phyloP scores from a whole-genome alignment of 116 monocot genomes.

The Phalaenopsis hybrid region DNA sequence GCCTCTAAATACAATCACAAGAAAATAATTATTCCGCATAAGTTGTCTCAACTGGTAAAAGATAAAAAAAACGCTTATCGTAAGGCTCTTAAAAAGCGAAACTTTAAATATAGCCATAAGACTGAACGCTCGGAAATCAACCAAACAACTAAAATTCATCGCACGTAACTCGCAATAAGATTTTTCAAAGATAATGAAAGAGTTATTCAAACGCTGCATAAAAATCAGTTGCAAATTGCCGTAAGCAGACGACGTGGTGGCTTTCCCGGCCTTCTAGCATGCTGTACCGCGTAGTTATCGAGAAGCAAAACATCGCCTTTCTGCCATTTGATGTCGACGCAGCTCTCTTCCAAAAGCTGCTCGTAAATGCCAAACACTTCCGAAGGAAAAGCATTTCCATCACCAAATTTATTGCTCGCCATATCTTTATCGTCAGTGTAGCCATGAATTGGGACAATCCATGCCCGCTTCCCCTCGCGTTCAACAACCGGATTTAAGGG shows the following conservation, averaged over 20 bases:
- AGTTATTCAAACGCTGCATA: too few relatives aligned
- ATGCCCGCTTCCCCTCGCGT: neutral
- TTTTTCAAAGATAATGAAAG: too few relatives aligned
- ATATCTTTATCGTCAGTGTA: neutral
- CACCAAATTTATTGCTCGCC: neutral
- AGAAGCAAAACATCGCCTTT: slow-evolving; percentile 14
- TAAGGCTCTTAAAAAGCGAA: too few relatives aligned
- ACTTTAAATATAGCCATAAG: too few relatives aligned
- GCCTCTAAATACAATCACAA: too few relatives aligned
- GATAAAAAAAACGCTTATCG: too few relatives aligned
- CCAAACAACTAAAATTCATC: too few relatives aligned
- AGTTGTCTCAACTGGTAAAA: too few relatives aligned
- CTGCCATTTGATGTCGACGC: slow-evolving; percentile 17
- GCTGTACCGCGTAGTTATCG: slow-evolving; percentile 13
- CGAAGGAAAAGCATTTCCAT: slow-evolving; percentile 4
- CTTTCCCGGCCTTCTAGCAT: slow-evolving; percentile 16
- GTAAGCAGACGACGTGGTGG: slow-evolving; percentile 11
- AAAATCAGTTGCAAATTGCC: neutral
- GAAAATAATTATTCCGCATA: too few relatives aligned
- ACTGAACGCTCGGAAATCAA: too few relatives aligned
- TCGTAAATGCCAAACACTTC: neutral
- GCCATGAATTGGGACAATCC: neutral
- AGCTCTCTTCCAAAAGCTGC: slow-evolving; percentile 8
- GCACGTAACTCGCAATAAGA: too few relatives aligned
- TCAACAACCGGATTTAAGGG: slow-evolving; percentile 10